phyloP scores from a whole-genome alignment of 2,329 filamentous ascomycete genomes.

The Nigrograna mackinnonii region DNA sequence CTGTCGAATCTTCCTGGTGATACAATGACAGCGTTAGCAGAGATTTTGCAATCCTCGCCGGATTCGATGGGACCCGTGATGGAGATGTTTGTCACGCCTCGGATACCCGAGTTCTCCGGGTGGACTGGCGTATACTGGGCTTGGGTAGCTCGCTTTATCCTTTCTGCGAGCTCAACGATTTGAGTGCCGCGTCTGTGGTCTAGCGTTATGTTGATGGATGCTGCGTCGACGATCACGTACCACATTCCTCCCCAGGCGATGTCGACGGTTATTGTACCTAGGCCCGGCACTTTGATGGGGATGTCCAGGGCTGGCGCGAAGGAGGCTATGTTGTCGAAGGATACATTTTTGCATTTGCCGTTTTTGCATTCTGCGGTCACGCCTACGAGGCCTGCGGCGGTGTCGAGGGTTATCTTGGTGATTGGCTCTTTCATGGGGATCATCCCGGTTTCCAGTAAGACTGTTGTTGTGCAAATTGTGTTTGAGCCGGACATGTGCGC shows the following conservation, averaged over 20 bases:
- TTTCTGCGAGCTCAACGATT: neutral
- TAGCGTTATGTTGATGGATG: neutral
- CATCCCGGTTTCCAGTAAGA: slow-evolving; percentile 54
- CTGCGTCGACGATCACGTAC: slow-evolving; percentile 46
- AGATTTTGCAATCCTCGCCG: slow-evolving; percentile 23
- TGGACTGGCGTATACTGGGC: neutral
- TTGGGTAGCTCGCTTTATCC: neutral
- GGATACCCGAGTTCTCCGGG: neutral
- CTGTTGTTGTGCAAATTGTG: slow-evolving; percentile 49
- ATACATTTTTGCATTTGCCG: slow-evolving; percentile 49
- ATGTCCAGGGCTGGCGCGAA: slow-evolving; percentile 48
- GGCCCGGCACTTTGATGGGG: slow-evolving; percentile 43
- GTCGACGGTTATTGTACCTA: slow-evolving; percentile 47
- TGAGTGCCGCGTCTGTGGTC: neutral
- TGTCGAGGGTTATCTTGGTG: slow-evolving; percentile 47
- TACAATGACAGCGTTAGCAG: slow-evolving; percentile 48
- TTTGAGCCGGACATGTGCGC: slow-evolving; percentile 52
- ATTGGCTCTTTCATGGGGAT: slow-evolving; percentile 50
- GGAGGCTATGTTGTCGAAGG: slow-evolving; percentile 51
- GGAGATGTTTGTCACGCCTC: neutral
- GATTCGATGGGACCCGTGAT: neutral
- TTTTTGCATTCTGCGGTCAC: slow-evolving; percentile 46
- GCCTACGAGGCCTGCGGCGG: slow-evolving; percentile 48
- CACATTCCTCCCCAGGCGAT: slow-evolving; percentile 54
- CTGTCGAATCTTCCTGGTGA: slow-evolving; percentile 51